A percentile compares a stretch with the other conserved stretches of the same genome.
These are phyloP conservation scores for Lyophyllum atratum DNA, from an alignment of 768 basidiomycete genomes.

Conservation along the genomic window DNA sequence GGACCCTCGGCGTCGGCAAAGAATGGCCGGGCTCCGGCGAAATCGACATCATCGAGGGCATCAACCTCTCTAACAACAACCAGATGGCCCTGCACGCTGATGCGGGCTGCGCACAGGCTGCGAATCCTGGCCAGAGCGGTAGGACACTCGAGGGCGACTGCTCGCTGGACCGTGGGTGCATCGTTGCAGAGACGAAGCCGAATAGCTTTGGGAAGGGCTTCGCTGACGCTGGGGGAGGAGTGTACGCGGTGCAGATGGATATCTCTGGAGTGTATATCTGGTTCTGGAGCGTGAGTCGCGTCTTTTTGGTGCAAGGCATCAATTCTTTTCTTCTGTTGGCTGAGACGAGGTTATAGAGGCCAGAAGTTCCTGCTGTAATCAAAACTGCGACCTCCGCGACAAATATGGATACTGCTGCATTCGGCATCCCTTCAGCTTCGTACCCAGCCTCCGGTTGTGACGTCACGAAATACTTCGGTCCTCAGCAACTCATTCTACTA, in stretches of 20 bases:
- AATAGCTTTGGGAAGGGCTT: constrained; percentile 52
- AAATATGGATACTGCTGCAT: constrained; percentile 40
- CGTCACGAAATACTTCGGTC: constrained; percentile 54
- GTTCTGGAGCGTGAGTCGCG: constrained; percentile 28
- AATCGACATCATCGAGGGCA: constrained; percentile 60
- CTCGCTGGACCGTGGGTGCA: constrained; percentile 40
- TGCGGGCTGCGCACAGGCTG: constrained; percentile 33
- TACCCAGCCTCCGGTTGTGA: constrained; percentile 61
- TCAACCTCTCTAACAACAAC: constrained; percentile 52
- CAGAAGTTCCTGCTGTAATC: constrained; percentile 43
- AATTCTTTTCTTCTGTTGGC: not conserved
- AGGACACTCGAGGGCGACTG: constrained; percentile 31
- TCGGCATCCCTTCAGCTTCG: constrained; percentile 66
- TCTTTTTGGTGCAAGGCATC: not conserved
- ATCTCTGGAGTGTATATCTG: constrained; percentile 36
- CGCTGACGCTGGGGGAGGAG: constrained; percentile 50
- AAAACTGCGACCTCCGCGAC: constrained; percentile 33
- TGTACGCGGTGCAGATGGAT: constrained; percentile 71
- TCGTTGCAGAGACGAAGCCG: constrained; percentile 40
- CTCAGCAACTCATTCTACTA: constrained; percentile 67
- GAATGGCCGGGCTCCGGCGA: constrained; percentile 46
- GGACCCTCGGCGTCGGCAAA: constrained; percentile 40
- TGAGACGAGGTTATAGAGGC: constrained; percentile 29
- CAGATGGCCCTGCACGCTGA: constrained; percentile 59
- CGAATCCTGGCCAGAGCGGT: constrained; percentile 32